phyloP scores from a whole-genome alignment of 345 rosid species.

The Hibiscus trionum region DNA sequence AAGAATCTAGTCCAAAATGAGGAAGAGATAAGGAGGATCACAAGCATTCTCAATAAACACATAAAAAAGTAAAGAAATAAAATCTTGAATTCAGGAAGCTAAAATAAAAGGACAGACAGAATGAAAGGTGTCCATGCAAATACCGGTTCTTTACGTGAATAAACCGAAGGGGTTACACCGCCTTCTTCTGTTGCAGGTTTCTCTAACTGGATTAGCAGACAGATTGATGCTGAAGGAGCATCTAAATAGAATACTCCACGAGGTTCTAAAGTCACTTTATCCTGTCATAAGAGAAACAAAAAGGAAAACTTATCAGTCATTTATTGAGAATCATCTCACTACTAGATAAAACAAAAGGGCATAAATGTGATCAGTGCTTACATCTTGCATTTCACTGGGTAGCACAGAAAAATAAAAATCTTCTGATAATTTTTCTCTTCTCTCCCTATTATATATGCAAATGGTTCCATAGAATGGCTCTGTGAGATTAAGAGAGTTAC shows the following conservation, averaged over 20 bases:
- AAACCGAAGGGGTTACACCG: conserved; percentile 83
- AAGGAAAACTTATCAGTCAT: not conserved
- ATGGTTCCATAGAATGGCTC: conserved; percentile 96
- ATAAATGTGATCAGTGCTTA: conserved; percentile 30
- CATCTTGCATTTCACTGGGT: conserved; percentile 79
- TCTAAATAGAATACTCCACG: conserved; percentile 87
- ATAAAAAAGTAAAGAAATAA: conserved; percentile 12
- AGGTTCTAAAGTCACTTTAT: conserved; percentile 46
- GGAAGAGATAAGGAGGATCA: not conserved
- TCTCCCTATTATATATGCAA: conserved; percentile 81
- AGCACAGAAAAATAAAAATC: conserved; percentile 67
- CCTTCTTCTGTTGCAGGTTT: conserved; percentile 93
- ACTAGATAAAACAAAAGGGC: conserved; percentile 1
- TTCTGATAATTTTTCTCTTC: conserved; percentile 91
- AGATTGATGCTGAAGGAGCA: conserved; percentile 85
- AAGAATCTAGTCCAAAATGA: not conserved
- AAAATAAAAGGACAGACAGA: not conserved
- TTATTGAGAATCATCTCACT: not conserved
- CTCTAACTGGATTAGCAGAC: conserved; percentile 85
- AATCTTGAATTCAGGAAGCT: not conserved
- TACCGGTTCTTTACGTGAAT: conserved; percentile 99
- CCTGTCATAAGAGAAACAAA: conserved; percentile 31
- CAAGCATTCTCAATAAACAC: not conserved
- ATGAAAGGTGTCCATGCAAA: conserved; percentile 16
- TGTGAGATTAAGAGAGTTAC: conserved; percentile 30